Conservation (phyloP, 768 basidiomycete genomes). For the Leccinellum luteum region DNA sequence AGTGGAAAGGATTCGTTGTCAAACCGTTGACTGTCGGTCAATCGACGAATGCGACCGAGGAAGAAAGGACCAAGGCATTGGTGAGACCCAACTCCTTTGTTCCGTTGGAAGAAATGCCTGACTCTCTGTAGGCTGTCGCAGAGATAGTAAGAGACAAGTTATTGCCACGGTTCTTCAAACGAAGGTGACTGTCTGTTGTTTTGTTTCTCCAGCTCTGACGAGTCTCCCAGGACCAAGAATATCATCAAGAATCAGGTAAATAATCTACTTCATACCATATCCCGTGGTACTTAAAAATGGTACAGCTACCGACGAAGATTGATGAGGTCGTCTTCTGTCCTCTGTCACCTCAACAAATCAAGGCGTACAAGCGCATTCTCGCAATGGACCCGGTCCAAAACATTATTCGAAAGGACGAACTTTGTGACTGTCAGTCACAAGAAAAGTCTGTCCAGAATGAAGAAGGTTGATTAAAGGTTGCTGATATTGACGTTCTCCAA, state of each 20-base stretch:
- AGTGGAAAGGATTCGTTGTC: slow-evolving; percentile 77
- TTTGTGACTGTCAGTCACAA: slow-evolving; percentile 66
- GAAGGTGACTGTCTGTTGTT: slow-evolving; percentile 48
- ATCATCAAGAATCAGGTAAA: slow-evolving; percentile 67
- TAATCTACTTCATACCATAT: neutral
- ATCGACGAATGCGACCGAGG: slow-evolving; percentile 58
- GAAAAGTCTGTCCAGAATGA: slow-evolving; percentile 43
- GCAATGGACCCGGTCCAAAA: slow-evolving; percentile 64
- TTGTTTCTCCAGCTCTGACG: neutral
- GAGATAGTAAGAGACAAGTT: slow-evolving; percentile 59
- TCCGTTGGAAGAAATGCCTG: neutral
- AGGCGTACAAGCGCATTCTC: slow-evolving; percentile 72
- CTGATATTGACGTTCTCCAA: slow-evolving; percentile 31
- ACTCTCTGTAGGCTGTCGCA: slow-evolving; percentile 50
- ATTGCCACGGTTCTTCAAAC: slow-evolving; percentile 78
- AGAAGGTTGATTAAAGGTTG: neutral
- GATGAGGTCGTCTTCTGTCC: slow-evolving; percentile 96
- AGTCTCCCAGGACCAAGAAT: slow-evolving; percentile 59
- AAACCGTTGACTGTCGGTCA: slow-evolving; percentile 69
- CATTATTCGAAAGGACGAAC: slow-evolving; percentile 66
- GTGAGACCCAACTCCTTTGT: slow-evolving; percentile 30
- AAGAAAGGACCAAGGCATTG: slow-evolving; percentile 54
- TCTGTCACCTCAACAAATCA: slow-evolving; percentile 64
- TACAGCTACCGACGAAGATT: slow-evolving; percentile 79
- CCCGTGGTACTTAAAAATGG: neutral